Percentiles rank a stretch among this genome's conserved stretches.
These are phyloP conservation scores for Cryptosporidium baileyi DNA, from an alignment of 169 alveolate genomes.

Conservation along the genomic window DNA sequence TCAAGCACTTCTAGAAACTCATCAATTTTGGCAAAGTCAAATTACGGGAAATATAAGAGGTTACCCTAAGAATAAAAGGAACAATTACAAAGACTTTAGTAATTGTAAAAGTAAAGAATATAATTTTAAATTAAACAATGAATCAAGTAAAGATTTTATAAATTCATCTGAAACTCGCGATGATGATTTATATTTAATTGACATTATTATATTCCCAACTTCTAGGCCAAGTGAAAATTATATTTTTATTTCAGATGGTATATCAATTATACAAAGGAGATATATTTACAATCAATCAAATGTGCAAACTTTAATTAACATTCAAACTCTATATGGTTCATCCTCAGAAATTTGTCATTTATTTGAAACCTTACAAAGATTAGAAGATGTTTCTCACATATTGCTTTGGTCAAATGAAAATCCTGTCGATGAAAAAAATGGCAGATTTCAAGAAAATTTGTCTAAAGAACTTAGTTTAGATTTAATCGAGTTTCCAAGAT, in stretches of 20 bases:
- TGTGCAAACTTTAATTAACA: conserved; percentile 27
- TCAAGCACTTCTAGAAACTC: conserved; percentile 75
- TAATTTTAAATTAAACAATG: neutral
- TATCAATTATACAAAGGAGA: conserved; percentile 47
- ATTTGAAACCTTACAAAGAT: conserved; percentile 38
- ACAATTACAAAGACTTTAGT: neutral
- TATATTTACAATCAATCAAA: conserved; percentile 13
- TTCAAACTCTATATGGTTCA: conserved; percentile 39
- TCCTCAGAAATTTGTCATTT: neutral
- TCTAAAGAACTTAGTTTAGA: conserved; percentile 5
- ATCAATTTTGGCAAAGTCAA: conserved; percentile 79
- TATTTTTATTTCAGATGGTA: conserved; percentile 35
- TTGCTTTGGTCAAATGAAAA: conserved; percentile 41
- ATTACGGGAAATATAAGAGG: conserved; percentile 76
- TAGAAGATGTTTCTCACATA: conserved; percentile 67
- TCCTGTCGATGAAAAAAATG: neutral
- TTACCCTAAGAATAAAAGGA: conserved; percentile 68
- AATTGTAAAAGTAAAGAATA: neutral
- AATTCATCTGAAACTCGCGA: neutral
- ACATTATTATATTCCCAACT: neutral
- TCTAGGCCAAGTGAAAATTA: conserved; percentile 1
- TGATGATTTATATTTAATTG: conserved; percentile 35
- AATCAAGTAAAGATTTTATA: neutral
- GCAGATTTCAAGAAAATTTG: no score
- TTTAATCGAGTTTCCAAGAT: conserved; percentile 67